Evolutionary conservation across 2,329 filamentous ascomycete genomes (phyloP), one percentile per base, ranked within the genome.

Genomic region (Chaetomium globosum): DNA sequence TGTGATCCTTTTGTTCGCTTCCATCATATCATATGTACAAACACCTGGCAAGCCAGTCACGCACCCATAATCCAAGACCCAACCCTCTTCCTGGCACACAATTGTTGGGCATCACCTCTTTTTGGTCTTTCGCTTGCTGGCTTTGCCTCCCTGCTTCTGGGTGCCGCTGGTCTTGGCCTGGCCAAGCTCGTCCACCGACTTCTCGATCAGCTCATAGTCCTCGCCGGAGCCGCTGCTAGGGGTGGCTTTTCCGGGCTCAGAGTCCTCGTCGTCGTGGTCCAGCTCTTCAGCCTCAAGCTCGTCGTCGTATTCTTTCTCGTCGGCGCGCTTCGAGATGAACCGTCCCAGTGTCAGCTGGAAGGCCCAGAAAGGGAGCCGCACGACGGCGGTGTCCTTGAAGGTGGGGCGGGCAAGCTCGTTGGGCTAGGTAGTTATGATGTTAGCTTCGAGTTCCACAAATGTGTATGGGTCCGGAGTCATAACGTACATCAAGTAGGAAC

Each of bases 401-500:
- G 89, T 90, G 0, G 95, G 95, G 70, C 83, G 81, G 53, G 85
- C 82, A 66, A 99, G 88, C 76, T 97, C 92, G 66, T 93, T 86
- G 73, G 87, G 87, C 91, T 94, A 68, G n/a, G 2, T 5, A 68
- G n/a, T 7, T 5, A 54, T 57, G n/a, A 9, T 48, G 68, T 56
- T 39, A 55, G 57, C 2, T 39, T 30, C 4, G 9, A 8, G n/a
- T 31, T 26, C 36, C 39, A 19, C 39, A 10, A n/a, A 19, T 19
- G n/a, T 21, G 26, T 56, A 13, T 3, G 7, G n/a, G 33, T 28
- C 36, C 48, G 49, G 30, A 12, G 36, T 16, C 19, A 9, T 10
- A 59, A 85, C 90, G 83, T 80, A 97, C 88, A 76, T 99, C 94
- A 66, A 99, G 87, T 69, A 97, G 80, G 75, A 89, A 96, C 75